These are phyloP conservation scores for Phytophthora melonis DNA, from an alignment of 352 stramenopile species.

Conservation along the genomic window DNA sequence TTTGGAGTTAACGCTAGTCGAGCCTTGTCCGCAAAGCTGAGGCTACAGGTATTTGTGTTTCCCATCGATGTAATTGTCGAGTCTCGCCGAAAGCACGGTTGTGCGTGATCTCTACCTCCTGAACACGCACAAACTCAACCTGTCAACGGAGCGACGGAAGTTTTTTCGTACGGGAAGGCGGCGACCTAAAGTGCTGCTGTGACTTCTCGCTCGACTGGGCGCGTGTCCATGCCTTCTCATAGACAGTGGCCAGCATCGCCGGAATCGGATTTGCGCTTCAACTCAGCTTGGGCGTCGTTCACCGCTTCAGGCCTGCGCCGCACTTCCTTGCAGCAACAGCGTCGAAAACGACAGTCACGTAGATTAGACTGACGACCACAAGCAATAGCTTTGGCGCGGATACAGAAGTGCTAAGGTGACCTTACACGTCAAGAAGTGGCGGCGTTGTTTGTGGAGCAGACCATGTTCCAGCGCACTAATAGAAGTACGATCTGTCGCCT, in stretches of 20 bases:
- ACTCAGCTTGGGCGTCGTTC: not conserved
- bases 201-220: not conserved
- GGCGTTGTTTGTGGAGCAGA: too few relatives aligned
- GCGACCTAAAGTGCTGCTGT: not conserved
- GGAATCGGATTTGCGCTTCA: constrained; percentile 11
- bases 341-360: not conserved
- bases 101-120: not conserved
- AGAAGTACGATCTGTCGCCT: not conserved
- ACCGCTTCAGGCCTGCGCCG: not conserved
- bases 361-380: constrained; percentile 1
- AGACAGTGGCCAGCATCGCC: not conserved
- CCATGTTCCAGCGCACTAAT: too few relatives aligned
- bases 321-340: constrained; percentile 15
- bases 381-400: too few relatives aligned
- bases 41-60: constrained; percentile 3
- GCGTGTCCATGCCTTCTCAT: constrained; percentile 8
- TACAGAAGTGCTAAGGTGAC: too few relatives aligned
- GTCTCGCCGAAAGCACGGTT: not conserved
- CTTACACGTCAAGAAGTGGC: too few relatives aligned
- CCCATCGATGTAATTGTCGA: not conserved
- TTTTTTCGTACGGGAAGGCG: not conserved
- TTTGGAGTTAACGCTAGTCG: not conserved
- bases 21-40: constrained; percentile 4
- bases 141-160: not conserved
- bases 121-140: constrained; percentile 1